A percentile compares a stretch with the other conserved stretches of the same genome.
phyloP scores from a whole-genome alignment of 2,329 filamentous ascomycete genomes.

The Fonsecaea pedrosoi region DNA sequence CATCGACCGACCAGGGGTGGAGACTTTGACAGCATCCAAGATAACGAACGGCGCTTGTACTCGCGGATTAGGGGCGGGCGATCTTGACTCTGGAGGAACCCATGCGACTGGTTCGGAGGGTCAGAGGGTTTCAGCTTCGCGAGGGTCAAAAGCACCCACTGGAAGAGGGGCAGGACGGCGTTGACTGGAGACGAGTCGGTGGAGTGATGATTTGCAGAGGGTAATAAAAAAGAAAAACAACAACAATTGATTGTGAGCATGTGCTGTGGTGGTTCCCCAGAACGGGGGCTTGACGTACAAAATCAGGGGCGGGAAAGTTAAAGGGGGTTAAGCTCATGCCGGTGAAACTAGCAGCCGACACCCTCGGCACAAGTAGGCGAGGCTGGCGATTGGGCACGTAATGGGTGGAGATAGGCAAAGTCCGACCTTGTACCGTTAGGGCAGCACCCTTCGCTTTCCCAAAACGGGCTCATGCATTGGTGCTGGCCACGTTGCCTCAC shows the following conservation, averaged over 20 bases:
- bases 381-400: background rate
- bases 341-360: constrained; percentile 5
- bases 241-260: background rate
- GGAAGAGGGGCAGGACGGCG: background rate
- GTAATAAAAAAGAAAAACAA: background rate
- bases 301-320: constrained; percentile 6
- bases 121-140: background rate
- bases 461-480: background rate
- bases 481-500: constrained; percentile 15
- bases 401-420: background rate
- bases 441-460: background rate
- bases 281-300: background rate
- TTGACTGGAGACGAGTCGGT: background rate
- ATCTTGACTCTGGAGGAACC: background rate
- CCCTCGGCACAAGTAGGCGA: background rate
- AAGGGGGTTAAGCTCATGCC: constrained; percentile 1
- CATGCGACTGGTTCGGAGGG: background rate
- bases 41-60: background rate
- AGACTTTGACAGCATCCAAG: constrained; percentile 15
- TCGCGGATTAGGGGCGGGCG: background rate
- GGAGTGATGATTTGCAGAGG: background rate
- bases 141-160: background rate
- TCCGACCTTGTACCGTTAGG: background rate
- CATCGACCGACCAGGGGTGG: background rate
- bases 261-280: background rate